Base-by-base conservation (phyloP, 2,329 filamentous ascomycete genomes). In the Beauveria sp. region DNA sequence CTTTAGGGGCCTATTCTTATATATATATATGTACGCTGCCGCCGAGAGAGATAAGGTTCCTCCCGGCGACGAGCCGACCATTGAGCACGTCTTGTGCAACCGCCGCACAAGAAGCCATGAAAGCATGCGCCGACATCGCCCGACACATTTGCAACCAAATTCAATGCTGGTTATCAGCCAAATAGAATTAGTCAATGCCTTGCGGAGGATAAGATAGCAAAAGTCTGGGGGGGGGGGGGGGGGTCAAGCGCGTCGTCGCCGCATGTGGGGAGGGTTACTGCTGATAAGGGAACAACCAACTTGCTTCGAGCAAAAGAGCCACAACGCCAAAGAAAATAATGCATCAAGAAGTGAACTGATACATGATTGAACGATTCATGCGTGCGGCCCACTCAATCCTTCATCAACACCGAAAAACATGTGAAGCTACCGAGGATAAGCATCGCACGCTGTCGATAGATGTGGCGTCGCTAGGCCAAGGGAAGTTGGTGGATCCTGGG, bases 191-290 rank as follows among this genome's bases (percentile, higher is more conserved):
- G 5, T 3, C 14, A 41, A n/a, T 28, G 51, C 43, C 46, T 43
- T 51, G 47, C 37, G 56, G 48, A 53, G 48, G 56, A 59, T 46
- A 59, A 59, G 56, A 59, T 52, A 53, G 46, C 56, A 47, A 37
- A 8, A 56, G 28, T 40, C 54, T 16, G 54, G 43, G 54, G 54
- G 30, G 34, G 16, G 22, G 51, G 3, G 20, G 20, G 34, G 16
- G n/a, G 43, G 20, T 6, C 8, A 12, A 44, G 41, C 43, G 30
- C 54, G 40, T 56, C 54, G 43, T 56, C 30, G 54, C 20, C 41
- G n/a, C 14, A 48, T 56, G 54, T 56, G 54, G 54, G 54, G 54
- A 22, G 26, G 12, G 10, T 26, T 16, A 34, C 10, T 40, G 12
- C 55, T 58, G 55, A 58, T 58, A 58, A 58, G 55, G 24, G 20